These are phyloP conservation scores for Chamaecyparis obtusa DNA, from an alignment of 75 land plant genomes.

Conservation along the genomic window DNA sequence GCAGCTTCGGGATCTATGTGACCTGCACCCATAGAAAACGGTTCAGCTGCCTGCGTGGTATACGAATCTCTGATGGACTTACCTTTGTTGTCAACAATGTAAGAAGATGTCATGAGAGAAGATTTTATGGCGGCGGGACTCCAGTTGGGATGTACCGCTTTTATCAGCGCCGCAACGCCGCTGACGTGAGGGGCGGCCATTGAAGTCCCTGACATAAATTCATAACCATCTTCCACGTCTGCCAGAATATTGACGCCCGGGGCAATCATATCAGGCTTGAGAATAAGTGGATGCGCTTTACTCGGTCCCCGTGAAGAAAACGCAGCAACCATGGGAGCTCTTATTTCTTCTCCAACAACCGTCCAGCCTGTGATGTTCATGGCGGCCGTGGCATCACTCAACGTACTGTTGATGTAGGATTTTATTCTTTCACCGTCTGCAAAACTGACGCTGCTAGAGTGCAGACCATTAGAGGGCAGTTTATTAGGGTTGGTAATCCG, in stretches of 20 bases:
- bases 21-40: conserved; percentile 19
- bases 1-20: conserved; percentile 25
- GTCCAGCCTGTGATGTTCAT: conserved; percentile 46
- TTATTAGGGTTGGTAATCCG: conserved; percentile 33
- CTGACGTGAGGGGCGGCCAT: conserved; percentile 19
- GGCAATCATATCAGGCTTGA: neutral
- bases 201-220: neutral
- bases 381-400: conserved; percentile 38
- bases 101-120: conserved; percentile 29
- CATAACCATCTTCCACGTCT: neutral
- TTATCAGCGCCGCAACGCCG: conserved; percentile 23
- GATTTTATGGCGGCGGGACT: conserved; percentile 29
- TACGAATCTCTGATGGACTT: neutral
- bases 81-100: neutral
- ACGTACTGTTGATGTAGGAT: conserved; percentile 31
- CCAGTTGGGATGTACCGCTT: conserved; percentile 23
- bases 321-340: neutral
- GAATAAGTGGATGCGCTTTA: neutral
- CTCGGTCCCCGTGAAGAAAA: neutral
- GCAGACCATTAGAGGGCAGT: conserved; percentile 33
- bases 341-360: conserved; percentile 36
- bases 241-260: neutral
- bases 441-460: conserved; percentile 56
- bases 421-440: conserved; percentile 41
- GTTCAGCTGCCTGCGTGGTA: neutral